These are phyloP conservation scores for Phytophthora hibernalis DNA, from an alignment of 352 stramenopile species.

Conservation along the genomic window DNA sequence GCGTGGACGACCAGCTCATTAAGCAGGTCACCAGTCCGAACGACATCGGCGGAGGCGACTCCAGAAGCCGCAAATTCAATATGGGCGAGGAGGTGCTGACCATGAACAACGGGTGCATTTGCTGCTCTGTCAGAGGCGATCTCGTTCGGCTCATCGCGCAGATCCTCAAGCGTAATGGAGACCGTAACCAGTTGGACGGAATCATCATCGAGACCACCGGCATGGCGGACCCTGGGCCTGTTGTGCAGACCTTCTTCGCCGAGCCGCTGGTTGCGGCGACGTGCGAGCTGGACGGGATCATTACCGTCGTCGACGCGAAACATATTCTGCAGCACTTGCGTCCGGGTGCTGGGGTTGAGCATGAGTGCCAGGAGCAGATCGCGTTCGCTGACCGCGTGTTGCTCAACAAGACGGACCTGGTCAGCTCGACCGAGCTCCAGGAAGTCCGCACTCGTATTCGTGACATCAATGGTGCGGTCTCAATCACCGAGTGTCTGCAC, in stretches of 20 bases:
- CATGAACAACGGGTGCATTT: slow-evolving; percentile 97
- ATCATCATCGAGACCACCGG: slow-evolving; percentile 93
- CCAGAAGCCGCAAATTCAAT: slow-evolving; percentile 52
- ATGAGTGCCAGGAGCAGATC: slow-evolving; percentile 95
- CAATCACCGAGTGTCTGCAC: slow-evolving; percentile 58
- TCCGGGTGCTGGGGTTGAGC: slow-evolving; percentile 52
- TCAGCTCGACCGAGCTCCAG: slow-evolving; percentile 77
- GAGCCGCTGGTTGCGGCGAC: slow-evolving; percentile 83
- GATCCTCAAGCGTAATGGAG: slow-evolving; percentile 64
- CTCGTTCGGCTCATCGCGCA: slow-evolving; percentile 53
- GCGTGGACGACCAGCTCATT: slow-evolving; percentile 93
- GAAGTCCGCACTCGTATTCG: slow-evolving; percentile 41
- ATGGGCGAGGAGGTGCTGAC: slow-evolving; percentile 85
- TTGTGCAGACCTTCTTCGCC: slow-evolving; percentile 94
- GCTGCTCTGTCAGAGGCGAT: slow-evolving; percentile 95
- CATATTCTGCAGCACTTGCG: slow-evolving; percentile 88
- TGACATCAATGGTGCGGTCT: slow-evolving; percentile 62
- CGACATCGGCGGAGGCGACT: slow-evolving; percentile 31
- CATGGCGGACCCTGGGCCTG: slow-evolving; percentile 87
- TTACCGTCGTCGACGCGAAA: slow-evolving; percentile 97
- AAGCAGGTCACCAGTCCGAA: slow-evolving; percentile 23
- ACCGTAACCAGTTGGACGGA: slow-evolving; percentile 61
- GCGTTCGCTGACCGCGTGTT: slow-evolving; percentile 96
- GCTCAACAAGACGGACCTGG: slow-evolving; percentile 97
- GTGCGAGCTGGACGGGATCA: slow-evolving; percentile 92